Conservation (phyloP, 257 asterid species). For the Sherardia arvensis region DNA sequence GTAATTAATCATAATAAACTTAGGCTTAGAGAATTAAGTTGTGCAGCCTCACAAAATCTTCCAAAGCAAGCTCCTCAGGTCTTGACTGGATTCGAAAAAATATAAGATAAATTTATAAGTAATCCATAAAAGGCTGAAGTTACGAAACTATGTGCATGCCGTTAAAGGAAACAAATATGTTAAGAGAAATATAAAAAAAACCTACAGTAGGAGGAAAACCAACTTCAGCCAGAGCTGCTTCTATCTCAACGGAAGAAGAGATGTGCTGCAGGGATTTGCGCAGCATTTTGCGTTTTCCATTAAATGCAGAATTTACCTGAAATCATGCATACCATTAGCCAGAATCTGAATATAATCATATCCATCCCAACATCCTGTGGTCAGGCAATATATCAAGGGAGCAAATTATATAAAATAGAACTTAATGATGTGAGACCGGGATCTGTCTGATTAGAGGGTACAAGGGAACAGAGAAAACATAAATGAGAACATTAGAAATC, state of each 20-base stretch:
- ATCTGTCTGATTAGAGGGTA: not conserved
- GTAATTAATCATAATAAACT: not conserved
- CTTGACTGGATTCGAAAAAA: conserved; percentile 53
- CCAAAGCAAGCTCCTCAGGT: conserved; percentile 81
- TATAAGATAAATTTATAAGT: not conserved
- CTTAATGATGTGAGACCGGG: not conserved
- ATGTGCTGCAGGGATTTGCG: conserved; percentile 83
- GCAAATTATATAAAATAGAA: not conserved
- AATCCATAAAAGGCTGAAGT: not conserved
- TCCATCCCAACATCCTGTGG: not conserved
- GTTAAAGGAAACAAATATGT: not conserved
- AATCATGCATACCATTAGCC: conserved; percentile 5
- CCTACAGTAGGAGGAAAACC: conserved; percentile 76
- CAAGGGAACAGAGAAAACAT: not conserved
- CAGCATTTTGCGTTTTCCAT: conserved; percentile 92
- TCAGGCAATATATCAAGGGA: not conserved
- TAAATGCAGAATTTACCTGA: conserved; percentile 94
- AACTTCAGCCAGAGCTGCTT: conserved; percentile 55
- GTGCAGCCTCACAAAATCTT: conserved; percentile 76
- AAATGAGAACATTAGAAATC: not conserved
- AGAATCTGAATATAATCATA: not conserved
- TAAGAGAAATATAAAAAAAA: not conserved
- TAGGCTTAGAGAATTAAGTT: conserved; percentile 38
- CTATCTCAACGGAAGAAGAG: conserved; percentile 58
- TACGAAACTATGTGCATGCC: not conserved